A percentile compares a stretch with the other conserved stretches of the same genome.
Evolutionary conservation across 495 filamentous ascomycete species (phyloP).

Genomic region (Lasiosphaeria miniovina): DNA sequence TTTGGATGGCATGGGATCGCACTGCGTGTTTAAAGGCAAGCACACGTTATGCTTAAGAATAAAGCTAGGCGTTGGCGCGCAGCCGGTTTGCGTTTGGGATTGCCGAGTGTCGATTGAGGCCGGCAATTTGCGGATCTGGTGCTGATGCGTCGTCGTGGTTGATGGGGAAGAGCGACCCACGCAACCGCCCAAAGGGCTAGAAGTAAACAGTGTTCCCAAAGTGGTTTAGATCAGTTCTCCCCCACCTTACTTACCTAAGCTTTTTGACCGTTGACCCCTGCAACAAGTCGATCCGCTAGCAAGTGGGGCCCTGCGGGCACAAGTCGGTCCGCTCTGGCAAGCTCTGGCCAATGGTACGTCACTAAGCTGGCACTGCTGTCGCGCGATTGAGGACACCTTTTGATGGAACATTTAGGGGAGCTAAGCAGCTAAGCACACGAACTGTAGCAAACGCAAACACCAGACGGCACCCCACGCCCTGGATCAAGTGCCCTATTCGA

Average conservation of each 20-base stretch:
- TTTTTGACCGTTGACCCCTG: conserved; percentile 5
- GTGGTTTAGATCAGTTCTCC: conserved; percentile 13
- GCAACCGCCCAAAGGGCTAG: conserved; percentile 1
- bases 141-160: conserved; percentile 3
- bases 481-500: conserved; percentile 23
- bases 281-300: too few relatives aligned
- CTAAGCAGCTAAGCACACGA: conserved; percentile 11
- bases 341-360: background rate
- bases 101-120: background rate
- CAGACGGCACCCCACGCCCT: conserved; percentile 6
- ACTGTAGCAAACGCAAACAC: conserved; percentile 16
- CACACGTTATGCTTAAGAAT: too few relatives aligned
- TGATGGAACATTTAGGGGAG: conserved; percentile 8
- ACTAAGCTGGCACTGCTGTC: background rate
- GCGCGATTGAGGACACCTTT: conserved; percentile 27
- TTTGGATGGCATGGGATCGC: conserved; percentile 27
- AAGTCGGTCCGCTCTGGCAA: conserved; percentile 4
- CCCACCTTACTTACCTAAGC: conserved; percentile 1
- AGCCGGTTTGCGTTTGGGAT: too few relatives aligned
- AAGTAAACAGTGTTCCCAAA: conserved; percentile 37
- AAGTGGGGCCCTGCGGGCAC: background rate
- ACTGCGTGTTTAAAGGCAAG: background rate
- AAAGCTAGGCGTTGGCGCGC: too few relatives aligned
- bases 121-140: background rate
- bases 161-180: conserved; percentile 13